Evolutionary conservation across 805 yeast genomes (phyloP), one percentile per base, ranked within the genome.

Genomic region (Yamadazyma philogaea): DNA sequence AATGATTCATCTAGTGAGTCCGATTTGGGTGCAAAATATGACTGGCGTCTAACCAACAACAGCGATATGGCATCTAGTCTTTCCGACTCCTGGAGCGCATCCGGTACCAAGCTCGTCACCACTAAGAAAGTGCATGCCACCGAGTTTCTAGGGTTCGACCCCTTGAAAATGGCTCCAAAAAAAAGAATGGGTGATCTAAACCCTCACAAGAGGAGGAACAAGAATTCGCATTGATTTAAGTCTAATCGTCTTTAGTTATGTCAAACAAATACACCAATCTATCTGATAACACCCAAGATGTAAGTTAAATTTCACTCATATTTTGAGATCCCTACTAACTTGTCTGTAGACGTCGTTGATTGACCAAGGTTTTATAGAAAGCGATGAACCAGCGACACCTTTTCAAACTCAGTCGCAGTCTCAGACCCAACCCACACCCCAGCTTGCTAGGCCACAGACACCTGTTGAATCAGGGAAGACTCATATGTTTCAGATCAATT

Each of bases 401-500:
- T 6, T 39, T 31, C 32, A 19, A 10, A 6, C 17, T 6, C 30
- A n/a, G 14, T 17, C 22, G 11, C 33, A 16, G 7, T 4, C 45
- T 22, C 27, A 30, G 7, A 14, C 49, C 20, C 58, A 54, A 26
- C 39, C 45, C 2, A 22, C 5, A 14, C 30, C 37, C n/a, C 34
- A 20, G 17, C 53, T 53, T 12, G 35, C 52, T 8, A 39, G 62
- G 60, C 50, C 79, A 70, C 46, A 52, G 33, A 26, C 49, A 3
- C 54, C 59, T 19, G 33, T 50, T 12, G 44, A 45, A 16, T 26
- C 42, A 7, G 34, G 32, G n/a, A 48, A 46, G 34, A 51, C 62
- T n/a, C 78, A 80, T 11, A 51, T 76, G 47, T 74, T 82, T 51
- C 74, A 81, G 16, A 60, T 82, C 30, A 74, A 72, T 42, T 81